phyloP scores from a whole-genome alignment of 2,329 filamentous ascomycete species.

The Chaetomium globosum region DNA sequence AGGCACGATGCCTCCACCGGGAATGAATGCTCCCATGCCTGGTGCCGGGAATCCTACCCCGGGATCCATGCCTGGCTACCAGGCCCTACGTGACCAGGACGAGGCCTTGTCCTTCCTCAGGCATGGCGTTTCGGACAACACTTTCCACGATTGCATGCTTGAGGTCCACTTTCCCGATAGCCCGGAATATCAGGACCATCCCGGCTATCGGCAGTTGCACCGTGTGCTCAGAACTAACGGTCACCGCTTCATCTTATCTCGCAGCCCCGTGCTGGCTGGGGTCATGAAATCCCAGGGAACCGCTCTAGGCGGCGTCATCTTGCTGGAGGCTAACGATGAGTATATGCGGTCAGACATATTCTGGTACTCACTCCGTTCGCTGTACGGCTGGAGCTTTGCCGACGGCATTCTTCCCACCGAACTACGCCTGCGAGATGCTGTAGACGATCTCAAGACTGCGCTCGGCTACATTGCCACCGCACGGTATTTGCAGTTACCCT shows the following conservation, averaged over 20 bases:
- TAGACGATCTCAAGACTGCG: slow-evolving; percentile 35
- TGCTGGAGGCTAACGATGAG: slow-evolving; percentile 54
- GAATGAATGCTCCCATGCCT: slow-evolving; percentile 25
- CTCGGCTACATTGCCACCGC: slow-evolving; percentile 36
- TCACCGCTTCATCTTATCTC: slow-evolving; percentile 59
- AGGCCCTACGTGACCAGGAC: slow-evolving; percentile 27
- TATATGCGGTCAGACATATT: slow-evolving; percentile 60
- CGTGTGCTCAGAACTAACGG: slow-evolving; percentile 49
- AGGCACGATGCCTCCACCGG: slow-evolving; percentile 17
- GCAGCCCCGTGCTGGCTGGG: slow-evolving; percentile 49
- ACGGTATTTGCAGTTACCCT: slow-evolving; percentile 31
- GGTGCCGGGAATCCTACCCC: slow-evolving; percentile 18
- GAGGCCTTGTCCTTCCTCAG: slow-evolving; percentile 32
- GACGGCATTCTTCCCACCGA: slow-evolving; percentile 39
- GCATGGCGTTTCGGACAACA: slow-evolving; percentile 23
- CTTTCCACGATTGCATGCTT: slow-evolving; percentile 50
- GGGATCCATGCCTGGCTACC: slow-evolving; percentile 15
- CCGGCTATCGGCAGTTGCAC: slow-evolving; percentile 27
- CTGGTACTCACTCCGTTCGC: slow-evolving; percentile 58
- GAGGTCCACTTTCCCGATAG: slow-evolving; percentile 48
- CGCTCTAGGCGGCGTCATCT: slow-evolving; percentile 43
- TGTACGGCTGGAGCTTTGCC: slow-evolving; percentile 58
- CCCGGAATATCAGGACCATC: slow-evolving; percentile 29
- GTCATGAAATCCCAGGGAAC: slow-evolving; percentile 40
- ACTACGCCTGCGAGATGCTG: slow-evolving; percentile 27